A percentile compares a stretch with the other conserved stretches of the same genome.
Evolutionary conservation across 768 basidiomycete species (phyloP).

Genomic region (Kwoniella dendrophila): DNA sequence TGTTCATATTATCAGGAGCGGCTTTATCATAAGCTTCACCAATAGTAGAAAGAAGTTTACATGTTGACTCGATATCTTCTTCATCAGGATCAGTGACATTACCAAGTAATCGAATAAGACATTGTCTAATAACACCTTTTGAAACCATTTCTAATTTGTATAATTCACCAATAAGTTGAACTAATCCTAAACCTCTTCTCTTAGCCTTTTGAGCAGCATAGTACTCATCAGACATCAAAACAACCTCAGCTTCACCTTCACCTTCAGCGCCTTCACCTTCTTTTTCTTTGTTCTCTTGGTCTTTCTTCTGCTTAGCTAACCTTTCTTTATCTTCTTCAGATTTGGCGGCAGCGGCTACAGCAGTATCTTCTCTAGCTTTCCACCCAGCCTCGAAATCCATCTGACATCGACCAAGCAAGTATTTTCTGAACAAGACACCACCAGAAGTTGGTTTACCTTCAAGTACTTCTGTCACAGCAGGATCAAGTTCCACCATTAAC

Average conservation of each 20-base stretch:
- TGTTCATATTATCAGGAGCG: slow-evolving; percentile 85
- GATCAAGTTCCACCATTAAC: slow-evolving; percentile 91
- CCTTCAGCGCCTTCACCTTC: slow-evolving; percentile 56
- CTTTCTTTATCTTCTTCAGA: slow-evolving; percentile 77
- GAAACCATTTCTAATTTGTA: slow-evolving; percentile 99
- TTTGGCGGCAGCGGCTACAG: slow-evolving; percentile 81
- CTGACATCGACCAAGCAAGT: slow-evolving; percentile 93
- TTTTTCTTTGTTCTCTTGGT: slow-evolving; percentile 61
- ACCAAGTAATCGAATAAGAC: slow-evolving; percentile 89
- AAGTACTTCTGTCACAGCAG: slow-evolving; percentile 83
- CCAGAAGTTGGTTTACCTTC: slow-evolving; percentile 90
- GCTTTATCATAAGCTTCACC: slow-evolving; percentile 77
- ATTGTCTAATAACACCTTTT: slow-evolving; percentile 97
- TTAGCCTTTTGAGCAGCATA: slow-evolving; percentile 96
- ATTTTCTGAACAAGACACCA: slow-evolving; percentile 93
- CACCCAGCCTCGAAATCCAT: slow-evolving; percentile 97
- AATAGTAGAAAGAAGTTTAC: slow-evolving; percentile 87
- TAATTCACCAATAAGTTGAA: slow-evolving; percentile 96
- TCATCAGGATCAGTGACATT: slow-evolving; percentile 96
- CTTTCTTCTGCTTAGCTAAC: slow-evolving; percentile 56
- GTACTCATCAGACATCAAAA: slow-evolving; percentile 90
- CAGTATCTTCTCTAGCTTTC: slow-evolving; percentile 82
- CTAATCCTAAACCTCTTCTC: slow-evolving; percentile 92
- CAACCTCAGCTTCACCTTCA: slow-evolving; percentile 67
- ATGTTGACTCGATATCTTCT: slow-evolving; percentile 95